Evolutionary conservation across 371 early-diverging fungal species (phyloP), one percentile per base, ranked within the genome.

Genomic region (Rhizopus microsporus): DNA sequence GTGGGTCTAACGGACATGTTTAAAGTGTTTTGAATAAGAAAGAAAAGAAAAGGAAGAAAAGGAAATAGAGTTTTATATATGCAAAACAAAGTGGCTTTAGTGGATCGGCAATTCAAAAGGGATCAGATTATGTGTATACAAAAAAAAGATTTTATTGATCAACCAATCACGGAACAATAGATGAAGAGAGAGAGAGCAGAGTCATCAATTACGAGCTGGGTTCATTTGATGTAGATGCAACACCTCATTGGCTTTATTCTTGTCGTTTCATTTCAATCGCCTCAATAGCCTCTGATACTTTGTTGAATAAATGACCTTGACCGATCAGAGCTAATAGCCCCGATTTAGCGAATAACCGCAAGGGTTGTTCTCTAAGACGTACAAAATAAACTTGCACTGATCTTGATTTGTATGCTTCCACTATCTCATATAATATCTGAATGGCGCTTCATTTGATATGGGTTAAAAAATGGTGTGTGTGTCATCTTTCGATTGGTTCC

Each of bases 361-460:
- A 69, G 52, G 90, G 88, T 29, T 74, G 71, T 12, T 86, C 86
- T 16, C 88, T 80, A 52, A 95, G 76, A 57, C 90, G 89, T 30
- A 92, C 92, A 83, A 96, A 93, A 60, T 84, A 92, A 15, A 94
- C 93, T 17, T 72, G 71, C 23, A 95, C 89, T n/a, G 80, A 65
- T 23, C 93, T 87, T 3, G 77, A 69, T 47, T 82, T 81, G 65
- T 94, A 96, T 10, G 90, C 78, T 47, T 89, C 84, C 7, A 95
- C 91, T 52, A 95, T 92, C 62, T 93, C 93, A 10, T 87, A 67
- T 10, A 96, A 79, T 16, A 90, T 93, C 71, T 92, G 89, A 4
- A 91, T 87, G 5, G 96, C 95, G 58, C 91, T 92, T 64, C 43
- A 12, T 23, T 23, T 23, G 23, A 23, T 23, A 23, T 23, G 23